These are phyloP conservation scores for Stemphylium vesicarium DNA, from an alignment of 2,329 filamentous ascomycete species.

Conservation along the genomic window DNA sequence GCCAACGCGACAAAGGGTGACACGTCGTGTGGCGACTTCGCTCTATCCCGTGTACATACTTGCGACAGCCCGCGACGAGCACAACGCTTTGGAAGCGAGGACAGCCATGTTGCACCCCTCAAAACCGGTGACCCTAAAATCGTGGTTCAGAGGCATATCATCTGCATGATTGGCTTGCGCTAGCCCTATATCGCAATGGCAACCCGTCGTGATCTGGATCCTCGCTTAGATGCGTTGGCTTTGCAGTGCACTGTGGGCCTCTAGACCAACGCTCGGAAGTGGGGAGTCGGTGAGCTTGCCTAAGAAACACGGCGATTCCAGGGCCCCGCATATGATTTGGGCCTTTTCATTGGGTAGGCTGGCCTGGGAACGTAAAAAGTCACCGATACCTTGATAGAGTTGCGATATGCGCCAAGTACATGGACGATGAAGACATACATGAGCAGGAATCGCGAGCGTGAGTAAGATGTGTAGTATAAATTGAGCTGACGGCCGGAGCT, in stretches of 20 bases:
- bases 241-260: conserved; percentile 34
- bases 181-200: conserved; percentile 30
- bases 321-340: conserved; percentile 14
- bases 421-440: conserved; percentile 18
- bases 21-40: neutral
- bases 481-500: conserved; percentile 18
- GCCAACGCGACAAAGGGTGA: neutral
- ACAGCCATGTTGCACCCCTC: conserved; percentile 4
- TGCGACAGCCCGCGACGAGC: neutral
- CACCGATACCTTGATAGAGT: conserved; percentile 34
- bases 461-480: conserved; percentile 21
- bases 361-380: conserved; percentile 13
- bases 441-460: conserved; percentile 11
- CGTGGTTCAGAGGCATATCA: conserved; percentile 30
- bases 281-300: conserved; percentile 42
- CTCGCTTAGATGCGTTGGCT: conserved; percentile 45
- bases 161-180: conserved; percentile 27
- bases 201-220: conserved; percentile 24
- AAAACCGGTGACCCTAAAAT: conserved; percentile 26
- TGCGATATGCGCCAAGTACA: conserved; percentile 37
- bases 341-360: conserved; percentile 26
- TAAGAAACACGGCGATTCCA: conserved; percentile 18
- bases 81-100: neutral
- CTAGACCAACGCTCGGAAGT: conserved; percentile 25
- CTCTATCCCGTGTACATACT: neutral